phyloP scores from a whole-genome alignment of 495 filamentous ascomycete species.

The Neurospora sp. region DNA sequence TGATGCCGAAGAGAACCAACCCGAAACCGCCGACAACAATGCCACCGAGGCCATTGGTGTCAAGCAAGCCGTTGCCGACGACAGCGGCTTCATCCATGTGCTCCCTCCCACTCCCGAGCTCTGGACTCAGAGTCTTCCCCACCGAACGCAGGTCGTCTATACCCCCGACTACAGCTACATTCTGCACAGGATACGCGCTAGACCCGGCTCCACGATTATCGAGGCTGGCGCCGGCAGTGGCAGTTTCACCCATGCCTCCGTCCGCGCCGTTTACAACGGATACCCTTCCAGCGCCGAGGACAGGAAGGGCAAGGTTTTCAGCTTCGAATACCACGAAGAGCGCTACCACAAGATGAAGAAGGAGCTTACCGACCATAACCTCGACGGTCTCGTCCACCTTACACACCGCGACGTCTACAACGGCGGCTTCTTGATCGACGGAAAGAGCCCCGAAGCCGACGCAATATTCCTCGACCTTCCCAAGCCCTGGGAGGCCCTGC shows the following conservation, averaged over 20 bases:
- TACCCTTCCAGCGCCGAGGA: slow-evolving; percentile 40
- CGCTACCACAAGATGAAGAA: slow-evolving; percentile 59
- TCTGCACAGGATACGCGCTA: slow-evolving; percentile 71
- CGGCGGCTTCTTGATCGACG: slow-evolving; percentile 64
- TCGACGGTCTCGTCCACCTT: slow-evolving; percentile 63
- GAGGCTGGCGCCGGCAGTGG: slow-evolving; percentile 94
- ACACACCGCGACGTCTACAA: slow-evolving; percentile 88
- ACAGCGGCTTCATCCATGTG: slow-evolving; percentile 81
- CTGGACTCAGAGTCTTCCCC: slow-evolving; percentile 84
- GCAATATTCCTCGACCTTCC: slow-evolving; percentile 89
- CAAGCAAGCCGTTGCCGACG: slow-evolving; percentile 46
- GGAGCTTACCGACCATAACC: slow-evolving; percentile 65
- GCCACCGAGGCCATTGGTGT: slow-evolving; percentile 17
- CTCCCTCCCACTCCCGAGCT: slow-evolving; percentile 85
- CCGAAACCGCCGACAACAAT: slow-evolving; percentile 16
- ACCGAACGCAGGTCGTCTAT: slow-evolving; percentile 96
- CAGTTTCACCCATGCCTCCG: slow-evolving; percentile 87
- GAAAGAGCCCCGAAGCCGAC: slow-evolving; percentile 53
- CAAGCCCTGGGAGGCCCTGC: slow-evolving; percentile 84
- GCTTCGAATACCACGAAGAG: slow-evolving; percentile 84
- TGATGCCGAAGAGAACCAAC: slow-evolving; percentile 15
- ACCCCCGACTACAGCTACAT: slow-evolving; percentile 96
- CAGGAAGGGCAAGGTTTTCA: slow-evolving; percentile 67
- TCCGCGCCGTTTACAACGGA: slow-evolving; percentile 78
- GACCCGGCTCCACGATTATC: slow-evolving; percentile 71